Percentiles rank a stretch among this genome's conserved stretches.
These are phyloP conservation scores for Botryotinia narcissicola DNA, from an alignment of 2,329 filamentous ascomycete species.

Conservation along the genomic window DNA sequence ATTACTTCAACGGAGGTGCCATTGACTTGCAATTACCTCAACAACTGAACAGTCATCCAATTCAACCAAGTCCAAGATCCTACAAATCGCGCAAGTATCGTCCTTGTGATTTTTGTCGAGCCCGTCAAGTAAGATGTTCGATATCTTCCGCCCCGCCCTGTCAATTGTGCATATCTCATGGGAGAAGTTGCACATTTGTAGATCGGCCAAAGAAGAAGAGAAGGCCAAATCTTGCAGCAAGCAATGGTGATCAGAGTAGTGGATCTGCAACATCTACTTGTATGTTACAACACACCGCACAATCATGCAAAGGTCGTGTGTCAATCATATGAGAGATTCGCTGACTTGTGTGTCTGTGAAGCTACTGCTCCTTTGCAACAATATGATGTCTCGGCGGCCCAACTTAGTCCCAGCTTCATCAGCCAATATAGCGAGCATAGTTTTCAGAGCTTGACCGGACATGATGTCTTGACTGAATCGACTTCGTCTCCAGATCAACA, in stretches of 20 bases:
- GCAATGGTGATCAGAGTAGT: conserved; percentile 28
- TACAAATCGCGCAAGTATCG: conserved; percentile 39
- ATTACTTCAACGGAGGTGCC: not conserved
- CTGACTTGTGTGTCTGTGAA: conserved; percentile 25
- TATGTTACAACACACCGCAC: conserved; percentile 20
- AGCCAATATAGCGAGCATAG: conserved; percentile 33
- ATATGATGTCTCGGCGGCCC: conserved; percentile 28
- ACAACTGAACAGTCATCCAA: conserved; percentile 28
- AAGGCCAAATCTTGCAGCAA: conserved; percentile 30
- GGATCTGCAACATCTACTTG: conserved; percentile 26
- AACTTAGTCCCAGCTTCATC: conserved; percentile 36
- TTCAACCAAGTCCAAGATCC: conserved; percentile 35
- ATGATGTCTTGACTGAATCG: conserved; percentile 27
- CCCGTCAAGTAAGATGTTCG: conserved; percentile 38
- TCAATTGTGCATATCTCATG: conserved; percentile 44
- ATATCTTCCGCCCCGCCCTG: conserved; percentile 45
- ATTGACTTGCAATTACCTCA: conserved; percentile 13
- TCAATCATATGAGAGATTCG: not conserved
- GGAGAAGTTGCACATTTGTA: conserved; percentile 46
- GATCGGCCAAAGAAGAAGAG: conserved; percentile 41
- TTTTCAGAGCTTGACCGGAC: conserved; percentile 32
- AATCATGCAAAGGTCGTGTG: not conserved
- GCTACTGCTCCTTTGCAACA: conserved; percentile 30
- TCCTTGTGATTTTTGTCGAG: conserved; percentile 44
- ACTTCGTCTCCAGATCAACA: conserved; percentile 32